Evolutionary conservation across 2,329 filamentous ascomycete genomes (phyloP).

Genomic region (Trichoderma aggressivum): DNA sequence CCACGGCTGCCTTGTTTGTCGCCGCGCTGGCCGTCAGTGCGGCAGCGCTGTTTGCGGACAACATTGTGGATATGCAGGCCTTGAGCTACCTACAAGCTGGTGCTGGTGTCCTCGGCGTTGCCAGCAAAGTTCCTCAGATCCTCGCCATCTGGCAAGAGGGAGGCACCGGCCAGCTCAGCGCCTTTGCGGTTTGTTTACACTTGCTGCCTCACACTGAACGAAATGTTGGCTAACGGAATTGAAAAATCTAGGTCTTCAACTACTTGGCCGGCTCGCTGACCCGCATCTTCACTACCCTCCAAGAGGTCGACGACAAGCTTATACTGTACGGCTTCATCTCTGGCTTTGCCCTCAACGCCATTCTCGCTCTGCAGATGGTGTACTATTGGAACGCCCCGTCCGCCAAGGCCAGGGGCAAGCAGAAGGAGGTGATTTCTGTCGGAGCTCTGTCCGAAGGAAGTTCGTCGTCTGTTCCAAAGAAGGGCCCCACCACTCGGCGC

Average conservation of each 20-base stretch:
- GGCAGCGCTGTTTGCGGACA: constrained; percentile 66
- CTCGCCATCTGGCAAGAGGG: constrained; percentile 78
- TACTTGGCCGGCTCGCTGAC: constrained; percentile 90
- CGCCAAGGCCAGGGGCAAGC: constrained; percentile 43
- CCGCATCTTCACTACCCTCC: constrained; percentile 94
- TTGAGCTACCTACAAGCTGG: constrained; percentile 78
- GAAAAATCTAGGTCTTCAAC: constrained; percentile 77
- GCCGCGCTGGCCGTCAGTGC: constrained; percentile 68
- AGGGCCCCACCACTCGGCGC: constrained; percentile 43
- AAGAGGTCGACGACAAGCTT: constrained; percentile 94
- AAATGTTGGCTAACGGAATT: background rate
- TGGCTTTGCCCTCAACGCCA: constrained; percentile 82
- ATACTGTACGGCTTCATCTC: constrained; percentile 94
- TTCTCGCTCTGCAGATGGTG: constrained; percentile 85
- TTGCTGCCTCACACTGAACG: background rate
- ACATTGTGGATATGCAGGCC: constrained; percentile 61
- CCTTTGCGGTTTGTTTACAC: constrained; percentile 67
- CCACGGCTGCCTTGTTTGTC: constrained; percentile 72
- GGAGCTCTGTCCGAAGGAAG: constrained; percentile 26
- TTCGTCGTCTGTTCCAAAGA: constrained; percentile 37
- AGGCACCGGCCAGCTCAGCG: constrained; percentile 90
- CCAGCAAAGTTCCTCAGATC: constrained; percentile 94
- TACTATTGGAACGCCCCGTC: constrained; percentile 87
- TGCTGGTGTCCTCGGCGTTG: constrained; percentile 77
- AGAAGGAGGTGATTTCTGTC: constrained; percentile 32